A percentile compares a stretch with the other conserved stretches of the same genome.
Conservation (phyloP, 2,329 filamentous ascomycete genomes). For the Cladophialophora exuberans region DNA sequence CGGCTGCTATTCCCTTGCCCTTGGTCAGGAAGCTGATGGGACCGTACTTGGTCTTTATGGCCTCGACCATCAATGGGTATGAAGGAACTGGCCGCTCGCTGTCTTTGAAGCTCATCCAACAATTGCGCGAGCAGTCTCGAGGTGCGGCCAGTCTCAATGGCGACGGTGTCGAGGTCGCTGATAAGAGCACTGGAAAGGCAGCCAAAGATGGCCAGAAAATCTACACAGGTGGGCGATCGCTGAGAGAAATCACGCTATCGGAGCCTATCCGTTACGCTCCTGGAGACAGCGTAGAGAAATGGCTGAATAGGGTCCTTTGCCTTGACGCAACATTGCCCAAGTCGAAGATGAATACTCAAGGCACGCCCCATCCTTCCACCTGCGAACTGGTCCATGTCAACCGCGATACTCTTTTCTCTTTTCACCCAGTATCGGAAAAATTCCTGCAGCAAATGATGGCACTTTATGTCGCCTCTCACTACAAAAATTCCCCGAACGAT, state of each 20-base stretch:
- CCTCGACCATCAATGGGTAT: slow-evolving; percentile 98
- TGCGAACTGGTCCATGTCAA: slow-evolving; percentile 95
- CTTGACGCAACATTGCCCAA: slow-evolving; percentile 88
- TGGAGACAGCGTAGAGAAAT: slow-evolving; percentile 90
- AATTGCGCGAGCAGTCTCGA: slow-evolving; percentile 89
- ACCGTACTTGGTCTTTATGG: slow-evolving; percentile 98
- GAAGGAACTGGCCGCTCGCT: slow-evolving; percentile 95
- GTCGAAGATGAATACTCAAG: slow-evolving; percentile 70
- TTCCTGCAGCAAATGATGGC: slow-evolving; percentile 99
- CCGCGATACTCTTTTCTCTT: slow-evolving; percentile 96
- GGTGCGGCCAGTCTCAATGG: slow-evolving; percentile 60
- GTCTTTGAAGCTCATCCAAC: slow-evolving; percentile 94
- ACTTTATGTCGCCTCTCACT: slow-evolving; percentile 93
- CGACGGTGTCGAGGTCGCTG: slow-evolving; percentile 69
- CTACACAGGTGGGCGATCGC: slow-evolving; percentile 69
- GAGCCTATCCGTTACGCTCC: slow-evolving; percentile 95
- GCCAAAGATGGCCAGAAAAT: slow-evolving; percentile 65
- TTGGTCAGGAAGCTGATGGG: slow-evolving; percentile 93
- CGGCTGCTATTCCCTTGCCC: slow-evolving; percentile 91
- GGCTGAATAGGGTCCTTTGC: slow-evolving; percentile 92
- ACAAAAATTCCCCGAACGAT: slow-evolving; percentile 98
- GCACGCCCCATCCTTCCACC: slow-evolving; percentile 85
- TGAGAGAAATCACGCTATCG: slow-evolving; percentile 88
- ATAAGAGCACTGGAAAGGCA: slow-evolving; percentile 76
- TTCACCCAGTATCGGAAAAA: slow-evolving; percentile 94